Conservation (phyloP, 768 basidiomycete genomes). For the Termitomyces bulborhizus region DNA sequence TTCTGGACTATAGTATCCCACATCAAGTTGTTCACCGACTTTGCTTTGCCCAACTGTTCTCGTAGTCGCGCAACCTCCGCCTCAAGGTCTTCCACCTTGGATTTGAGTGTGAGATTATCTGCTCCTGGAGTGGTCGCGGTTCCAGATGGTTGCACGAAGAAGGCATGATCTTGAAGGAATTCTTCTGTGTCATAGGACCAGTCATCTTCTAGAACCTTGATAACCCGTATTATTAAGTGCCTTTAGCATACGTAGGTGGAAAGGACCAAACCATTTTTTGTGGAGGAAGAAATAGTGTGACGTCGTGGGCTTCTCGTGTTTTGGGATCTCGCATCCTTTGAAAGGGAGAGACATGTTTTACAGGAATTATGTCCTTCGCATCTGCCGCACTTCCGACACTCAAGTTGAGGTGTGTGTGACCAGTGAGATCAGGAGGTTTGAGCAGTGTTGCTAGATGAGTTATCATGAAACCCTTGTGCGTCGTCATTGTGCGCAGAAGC, state of each 20-base stretch:
- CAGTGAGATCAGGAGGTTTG: conserved; percentile 82
- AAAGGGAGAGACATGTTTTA: conserved; percentile 62
- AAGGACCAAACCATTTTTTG: conserved; percentile 33
- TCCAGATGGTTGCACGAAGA: conserved; percentile 47
- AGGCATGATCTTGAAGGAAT: conserved; percentile 59
- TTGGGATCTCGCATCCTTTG: conserved; percentile 68
- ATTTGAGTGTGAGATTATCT: conserved; percentile 37
- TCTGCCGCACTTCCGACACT: conserved; percentile 31
- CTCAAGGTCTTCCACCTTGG: conserved; percentile 64
- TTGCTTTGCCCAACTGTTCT: conserved; percentile 74
- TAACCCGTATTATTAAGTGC: background rate
- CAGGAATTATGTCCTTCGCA: conserved; percentile 55
- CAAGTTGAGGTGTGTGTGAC: conserved; percentile 61
- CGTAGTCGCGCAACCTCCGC: conserved; percentile 60
- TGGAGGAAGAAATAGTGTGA: conserved; percentile 53
- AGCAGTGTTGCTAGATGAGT: conserved; percentile 73
- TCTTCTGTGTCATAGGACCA: conserved; percentile 44
- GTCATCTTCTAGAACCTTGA: conserved; percentile 25
- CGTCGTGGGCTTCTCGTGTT: conserved; percentile 63
- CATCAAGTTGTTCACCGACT: conserved; percentile 90
- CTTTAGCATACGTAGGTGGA: background rate
- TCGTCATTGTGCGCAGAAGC: conserved; percentile 71
- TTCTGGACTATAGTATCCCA: conserved; percentile 82
- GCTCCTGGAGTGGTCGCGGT: conserved; percentile 19
- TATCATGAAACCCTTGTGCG: conserved; percentile 64